These are phyloP conservation scores for Ceraceosorus guamensis DNA, from an alignment of 1,284 basidiomycete species.

Conservation along the genomic window DNA sequence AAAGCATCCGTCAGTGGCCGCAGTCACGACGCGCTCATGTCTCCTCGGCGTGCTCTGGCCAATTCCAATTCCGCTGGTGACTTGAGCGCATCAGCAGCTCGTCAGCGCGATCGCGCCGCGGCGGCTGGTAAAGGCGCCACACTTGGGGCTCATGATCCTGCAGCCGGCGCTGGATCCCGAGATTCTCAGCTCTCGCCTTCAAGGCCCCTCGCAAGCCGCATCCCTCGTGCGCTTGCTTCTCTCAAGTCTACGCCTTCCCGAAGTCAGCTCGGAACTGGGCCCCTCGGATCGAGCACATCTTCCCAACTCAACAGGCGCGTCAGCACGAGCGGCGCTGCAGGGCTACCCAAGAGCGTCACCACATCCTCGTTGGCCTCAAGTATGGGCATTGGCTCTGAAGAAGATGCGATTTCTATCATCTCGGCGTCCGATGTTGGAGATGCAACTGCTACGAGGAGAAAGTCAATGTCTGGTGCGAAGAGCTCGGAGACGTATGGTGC, in stretches of 20 bases:
- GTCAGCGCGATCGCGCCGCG: not conserved
- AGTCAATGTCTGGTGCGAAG: not conserved
- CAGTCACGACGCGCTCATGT: not conserved
- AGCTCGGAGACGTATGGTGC: not conserved
- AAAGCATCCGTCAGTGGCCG: slow-evolving; percentile 31
- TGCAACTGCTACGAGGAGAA: slow-evolving; percentile 1
- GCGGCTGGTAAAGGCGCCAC: not conserved
- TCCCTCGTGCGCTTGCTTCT: slow-evolving; percentile 19
- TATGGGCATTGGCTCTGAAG: slow-evolving; percentile 29
- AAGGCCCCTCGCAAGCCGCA: slow-evolving; percentile 22
- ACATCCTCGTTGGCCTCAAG: slow-evolving; percentile 35
- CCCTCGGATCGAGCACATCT: not conserved
- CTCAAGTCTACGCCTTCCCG: not conserved
- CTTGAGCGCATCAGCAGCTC: not conserved
- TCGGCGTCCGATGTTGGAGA: not conserved
- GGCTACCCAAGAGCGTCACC: slow-evolving; percentile 25
- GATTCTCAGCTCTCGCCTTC: not conserved
- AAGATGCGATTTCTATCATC: slow-evolving; percentile 14
- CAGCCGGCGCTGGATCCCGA: too few species aligned
- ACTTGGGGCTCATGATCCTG: not conserved
- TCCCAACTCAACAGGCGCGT: not conserved
- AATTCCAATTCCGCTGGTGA: slow-evolving; percentile 13
- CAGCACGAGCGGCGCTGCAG: not conserved
- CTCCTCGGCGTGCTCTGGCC: slow-evolving; percentile 4
- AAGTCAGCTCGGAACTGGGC: not conserved